Evolutionary conservation across 2,329 filamentous ascomycete species (phyloP).

Genomic region (Sporothrix inflata): DNA sequence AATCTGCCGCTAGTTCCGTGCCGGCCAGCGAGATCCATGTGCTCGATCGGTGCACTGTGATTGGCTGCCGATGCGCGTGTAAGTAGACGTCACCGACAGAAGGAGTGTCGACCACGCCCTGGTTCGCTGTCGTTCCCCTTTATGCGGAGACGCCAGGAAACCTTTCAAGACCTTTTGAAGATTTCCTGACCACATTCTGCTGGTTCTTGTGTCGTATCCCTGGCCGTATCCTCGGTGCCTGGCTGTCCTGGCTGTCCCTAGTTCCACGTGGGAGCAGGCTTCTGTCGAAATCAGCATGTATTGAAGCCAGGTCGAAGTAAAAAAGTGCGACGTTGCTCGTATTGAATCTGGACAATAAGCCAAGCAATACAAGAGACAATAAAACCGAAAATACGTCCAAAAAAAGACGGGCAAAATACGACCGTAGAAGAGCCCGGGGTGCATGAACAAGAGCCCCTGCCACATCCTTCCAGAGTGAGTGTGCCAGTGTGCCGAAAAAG

Average conservation of each 20-base stretch:
- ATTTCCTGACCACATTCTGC: neutral
- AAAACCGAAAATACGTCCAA: neutral
- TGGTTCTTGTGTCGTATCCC: neutral
- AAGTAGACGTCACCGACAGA: neutral
- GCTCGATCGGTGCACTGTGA: slow-evolving; percentile 8
- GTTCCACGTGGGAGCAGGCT: slow-evolving; percentile 7
- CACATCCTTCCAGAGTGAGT: neutral
- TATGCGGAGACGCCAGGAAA: neutral
- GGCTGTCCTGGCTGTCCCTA: neutral
- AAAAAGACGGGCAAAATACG: neutral
- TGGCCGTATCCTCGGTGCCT: neutral
- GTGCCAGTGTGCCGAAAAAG: neutral
- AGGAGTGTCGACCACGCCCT: neutral
- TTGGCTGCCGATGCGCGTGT: neutral
- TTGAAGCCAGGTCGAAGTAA: neutral
- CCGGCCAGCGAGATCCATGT: slow-evolving; percentile 2
- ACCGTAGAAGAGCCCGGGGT: neutral
- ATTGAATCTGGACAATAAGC: neutral
- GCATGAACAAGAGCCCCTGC: neutral
- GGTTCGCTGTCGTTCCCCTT: too few relatives aligned
- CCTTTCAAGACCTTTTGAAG: neutral
- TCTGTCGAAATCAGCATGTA: neutral
- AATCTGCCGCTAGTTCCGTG: slow-evolving; percentile 11
- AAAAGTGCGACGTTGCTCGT: neutral
- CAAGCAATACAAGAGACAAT: neutral